Base-by-base conservation (phyloP, 768 basidiomycete species). In the Tulasnella sp. region DNA sequence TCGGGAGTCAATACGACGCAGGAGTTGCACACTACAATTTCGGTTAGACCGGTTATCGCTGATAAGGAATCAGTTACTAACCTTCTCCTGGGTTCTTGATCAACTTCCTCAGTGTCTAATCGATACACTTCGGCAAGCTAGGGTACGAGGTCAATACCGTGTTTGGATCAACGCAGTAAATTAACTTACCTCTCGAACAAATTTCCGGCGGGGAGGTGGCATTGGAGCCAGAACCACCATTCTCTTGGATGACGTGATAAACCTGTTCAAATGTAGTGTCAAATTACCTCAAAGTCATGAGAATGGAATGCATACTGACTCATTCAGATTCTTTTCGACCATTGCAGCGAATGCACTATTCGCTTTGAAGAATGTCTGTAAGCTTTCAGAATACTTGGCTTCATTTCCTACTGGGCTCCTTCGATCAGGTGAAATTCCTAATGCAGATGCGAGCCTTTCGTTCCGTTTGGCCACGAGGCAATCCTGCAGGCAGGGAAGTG, bases 391-490 rank as follows among this genome's bases (percentile, higher is more conserved):
- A 43, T 51, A 51, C 49, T 51, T 51, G 2, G 39, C 28, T n/a
- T 51, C 49, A 53, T 39, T 49, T 37, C n/a, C 53, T 35, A 27
- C 49, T 45, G 53, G 45, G 51, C 42, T 55, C 53, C 24, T 3
- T 65, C 64, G 24, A 45, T 53, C 72, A 13, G 73, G 64, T 33
- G 68, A 80, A 59, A 98, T 93, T 0, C 92, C 91, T 4, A 99
- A 66, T 1, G 95, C 95, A 33, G 91, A 89, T 0, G 95, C 95
- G 6, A 99, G 66, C 31, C 78, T 69, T 0, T 81, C 86, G 58
- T 95, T 96, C 9, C 95, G 76, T 62, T 92, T 85, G 37, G 81
- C 84, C 44, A 89, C 70, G 32, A 69, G 71, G 58, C 95, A 99
- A 37, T 93, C 88, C 39, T 75, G 80, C 13, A 78, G 77, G 61